A percentile compares a stretch with the other conserved stretches of the same genome.
Evolutionary conservation across 2,329 filamentous ascomycete species (phyloP).

Genomic region (Pseudocercospora musae): DNA sequence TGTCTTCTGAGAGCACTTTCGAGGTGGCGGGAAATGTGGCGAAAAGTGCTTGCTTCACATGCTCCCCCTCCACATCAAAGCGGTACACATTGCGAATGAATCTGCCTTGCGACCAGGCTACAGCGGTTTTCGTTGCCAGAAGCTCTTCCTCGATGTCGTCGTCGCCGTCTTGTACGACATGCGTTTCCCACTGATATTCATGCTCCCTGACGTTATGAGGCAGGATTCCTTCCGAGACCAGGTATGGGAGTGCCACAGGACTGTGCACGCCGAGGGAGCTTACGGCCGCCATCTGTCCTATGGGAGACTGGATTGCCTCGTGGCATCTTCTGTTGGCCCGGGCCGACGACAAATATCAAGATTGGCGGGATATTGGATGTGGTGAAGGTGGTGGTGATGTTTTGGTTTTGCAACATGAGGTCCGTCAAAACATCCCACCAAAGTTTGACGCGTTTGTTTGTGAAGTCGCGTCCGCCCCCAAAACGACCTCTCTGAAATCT

Average conservation of each 20-base stretch:
- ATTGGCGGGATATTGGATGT: background rate
- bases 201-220: slow-evolving; percentile 62
- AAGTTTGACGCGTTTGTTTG: slow-evolving; percentile 13
- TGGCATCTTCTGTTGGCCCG: slow-evolving; percentile 17
- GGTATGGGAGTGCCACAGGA: slow-evolving; percentile 77
- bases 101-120: slow-evolving; percentile 85
- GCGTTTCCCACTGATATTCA: slow-evolving; percentile 74
- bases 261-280: slow-evolving; percentile 88
- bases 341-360: background rate
- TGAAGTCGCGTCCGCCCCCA: slow-evolving; percentile 7
- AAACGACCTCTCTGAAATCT: slow-evolving; percentile 5
- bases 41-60: slow-evolving; percentile 79
- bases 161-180: slow-evolving; percentile 39
- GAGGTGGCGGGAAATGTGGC: slow-evolving; percentile 65
- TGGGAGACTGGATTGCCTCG: background rate
- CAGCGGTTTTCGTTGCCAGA: slow-evolving; percentile 68
- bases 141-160: slow-evolving; percentile 69
- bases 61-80: slow-evolving; percentile 82
- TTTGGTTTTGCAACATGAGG: no score
- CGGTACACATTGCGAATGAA: slow-evolving; percentile 81
- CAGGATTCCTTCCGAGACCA: slow-evolving; percentile 76
- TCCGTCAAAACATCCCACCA: background rate
- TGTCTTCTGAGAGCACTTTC: background rate
- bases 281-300: slow-evolving; percentile 72
- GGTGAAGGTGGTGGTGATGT: slow-evolving; percentile 4